Evolutionary conservation across 202 grass and related monocot genomes (phyloP), one percentile per base, ranked within the genome.

Genomic region (Panicum virgatum): DNA sequence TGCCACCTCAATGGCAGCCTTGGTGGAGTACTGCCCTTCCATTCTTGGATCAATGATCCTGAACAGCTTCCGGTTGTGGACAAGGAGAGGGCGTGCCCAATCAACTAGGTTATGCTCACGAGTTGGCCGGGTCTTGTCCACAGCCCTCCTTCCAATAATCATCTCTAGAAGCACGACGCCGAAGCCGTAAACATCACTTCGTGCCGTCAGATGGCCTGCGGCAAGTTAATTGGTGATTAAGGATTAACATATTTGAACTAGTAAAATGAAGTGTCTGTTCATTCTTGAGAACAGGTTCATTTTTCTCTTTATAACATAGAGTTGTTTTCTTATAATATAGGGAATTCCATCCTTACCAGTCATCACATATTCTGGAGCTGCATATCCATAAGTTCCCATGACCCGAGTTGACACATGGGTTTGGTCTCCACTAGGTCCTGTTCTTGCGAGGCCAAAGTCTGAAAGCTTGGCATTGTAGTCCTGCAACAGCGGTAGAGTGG

Each of bases 401-500:
- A 99, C 91, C 59, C 89, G 89, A 82, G 97, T 99, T 68, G 97
- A 99, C 7, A 99, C 97, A 77, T 99, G 97, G 47, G 97, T 99
- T 83, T 99, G 87, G 53, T 96, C 93, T 84, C 97, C 97, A 87
- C 92, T 96, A n/a, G 97, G 97, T 36, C 97, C 97, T 47, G 92
- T 94, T 85, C 91, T 92, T 84, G 97, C 97, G 44, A 99, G 93
- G 77, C 97, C 97, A 86, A 99, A 99, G 82, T 99, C 97, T 69
- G 93, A 99, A 69, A 99, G 91, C 30, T 99, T 99, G 46, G 97
- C 93, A 88, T 99, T 99, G 77, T 99, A 99, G 56, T 99, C 97
- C 97, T 99, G 89, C 69, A 88, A 70, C 7, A 74, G 40, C 27
- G 13, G 69, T 62, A 56, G 36, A 83, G 51, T 80, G 67, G 69